Conservation (phyloP, 2,329 filamentous ascomycete genomes). For the Didymella pomorum region DNA sequence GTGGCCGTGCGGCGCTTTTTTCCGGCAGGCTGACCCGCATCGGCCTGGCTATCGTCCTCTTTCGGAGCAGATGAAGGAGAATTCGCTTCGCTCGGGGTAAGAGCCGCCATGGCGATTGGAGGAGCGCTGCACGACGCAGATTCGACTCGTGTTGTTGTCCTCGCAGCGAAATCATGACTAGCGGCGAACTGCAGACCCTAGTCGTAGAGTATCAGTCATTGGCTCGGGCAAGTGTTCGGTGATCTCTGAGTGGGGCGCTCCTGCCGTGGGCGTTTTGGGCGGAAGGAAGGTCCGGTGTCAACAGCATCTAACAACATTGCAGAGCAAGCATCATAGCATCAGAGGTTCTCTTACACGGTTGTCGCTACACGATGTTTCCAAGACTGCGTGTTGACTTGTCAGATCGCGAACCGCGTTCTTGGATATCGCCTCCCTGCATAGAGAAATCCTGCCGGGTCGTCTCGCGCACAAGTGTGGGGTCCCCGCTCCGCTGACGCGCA, state of each 20-base stretch:
- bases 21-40: slow-evolving; percentile 21
- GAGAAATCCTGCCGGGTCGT: not conserved
- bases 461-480: slow-evolving; percentile 11
- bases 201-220: not conserved
- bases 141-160: slow-evolving; percentile 9
- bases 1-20: slow-evolving; percentile 51
- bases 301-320: not conserved
- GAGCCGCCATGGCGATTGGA: slow-evolving; percentile 29
- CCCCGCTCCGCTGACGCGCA: slow-evolving; percentile 17
- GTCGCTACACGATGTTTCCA: not conserved
- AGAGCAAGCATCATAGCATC: not conserved
- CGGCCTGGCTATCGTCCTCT: slow-evolving; percentile 28
- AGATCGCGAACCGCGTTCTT: not conserved
- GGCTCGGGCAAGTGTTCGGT: not conserved
- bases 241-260: not conserved
- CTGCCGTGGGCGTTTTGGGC: not conserved
- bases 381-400: not conserved
- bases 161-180: too few species aligned
- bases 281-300: not conserved
- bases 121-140: slow-evolving; percentile 11
- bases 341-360: not conserved
- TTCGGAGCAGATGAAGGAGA: slow-evolving; percentile 24
- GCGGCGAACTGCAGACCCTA: too few species aligned
- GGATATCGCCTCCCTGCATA: not conserved
- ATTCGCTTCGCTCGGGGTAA: slow-evolving; percentile 31